A percentile compares a stretch with the other conserved stretches of the same genome.
Evolutionary conservation across 2,329 filamentous ascomycete species (phyloP).

Genomic region (Fusarium buxicola): DNA sequence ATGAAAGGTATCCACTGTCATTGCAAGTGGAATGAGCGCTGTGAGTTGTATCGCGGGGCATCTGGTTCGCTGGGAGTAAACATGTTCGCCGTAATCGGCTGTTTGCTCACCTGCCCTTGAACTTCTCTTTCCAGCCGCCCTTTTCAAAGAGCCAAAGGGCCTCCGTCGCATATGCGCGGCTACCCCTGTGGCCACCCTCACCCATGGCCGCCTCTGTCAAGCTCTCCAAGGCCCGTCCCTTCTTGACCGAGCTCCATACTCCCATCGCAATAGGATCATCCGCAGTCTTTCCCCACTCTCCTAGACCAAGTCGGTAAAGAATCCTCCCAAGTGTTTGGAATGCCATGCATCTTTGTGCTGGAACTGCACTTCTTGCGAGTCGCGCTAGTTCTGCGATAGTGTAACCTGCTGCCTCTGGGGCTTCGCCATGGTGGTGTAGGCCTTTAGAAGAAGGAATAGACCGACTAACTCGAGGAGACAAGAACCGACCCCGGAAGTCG

Average conservation of each 20-base stretch:
- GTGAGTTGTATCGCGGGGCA: neutral
- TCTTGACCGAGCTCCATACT: slow-evolving; percentile 83
- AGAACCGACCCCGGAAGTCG: slow-evolving; percentile 83
- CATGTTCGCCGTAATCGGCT: neutral
- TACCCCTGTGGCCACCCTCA: slow-evolving; percentile 79
- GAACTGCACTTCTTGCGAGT: slow-evolving; percentile 82
- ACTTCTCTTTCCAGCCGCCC: slow-evolving; percentile 76
- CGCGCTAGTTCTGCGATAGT: slow-evolving; percentile 88
- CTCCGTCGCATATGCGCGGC: slow-evolving; percentile 86
- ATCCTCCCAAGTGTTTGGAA: slow-evolving; percentile 91
- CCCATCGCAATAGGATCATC: slow-evolving; percentile 76
- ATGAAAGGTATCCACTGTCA: neutral
- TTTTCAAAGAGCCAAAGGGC: slow-evolving; percentile 85
- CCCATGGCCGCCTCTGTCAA: slow-evolving; percentile 80
- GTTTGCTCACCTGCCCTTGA: slow-evolving; percentile 62
- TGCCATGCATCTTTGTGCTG: slow-evolving; percentile 89
- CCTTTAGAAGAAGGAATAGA: slow-evolving; percentile 81
- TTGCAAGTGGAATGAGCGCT: neutral
- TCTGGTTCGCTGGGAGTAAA: neutral
- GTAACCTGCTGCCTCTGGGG: slow-evolving; percentile 94
- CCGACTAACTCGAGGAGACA: slow-evolving; percentile 81
- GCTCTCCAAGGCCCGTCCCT: slow-evolving; percentile 80
- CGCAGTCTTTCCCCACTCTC: slow-evolving; percentile 70
- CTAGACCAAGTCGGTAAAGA: slow-evolving; percentile 83
- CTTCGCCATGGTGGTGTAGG: slow-evolving; percentile 92